phyloP scores from a whole-genome alignment of 345 rosid species.

The Hibiscus syriacus region DNA sequence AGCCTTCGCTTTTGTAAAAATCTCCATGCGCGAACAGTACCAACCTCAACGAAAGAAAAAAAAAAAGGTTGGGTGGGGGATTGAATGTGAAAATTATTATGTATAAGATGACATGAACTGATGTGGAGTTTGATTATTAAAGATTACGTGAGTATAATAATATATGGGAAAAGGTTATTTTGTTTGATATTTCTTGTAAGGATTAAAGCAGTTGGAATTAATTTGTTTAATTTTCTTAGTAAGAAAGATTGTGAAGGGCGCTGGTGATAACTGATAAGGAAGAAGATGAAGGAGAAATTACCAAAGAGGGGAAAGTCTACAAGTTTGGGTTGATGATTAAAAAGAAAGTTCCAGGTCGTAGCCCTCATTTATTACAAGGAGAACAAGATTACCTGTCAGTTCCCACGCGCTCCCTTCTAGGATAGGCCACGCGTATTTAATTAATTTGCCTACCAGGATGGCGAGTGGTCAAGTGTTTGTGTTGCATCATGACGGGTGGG shows the following conservation, averaged over 20 bases:
- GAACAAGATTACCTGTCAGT: neutral
- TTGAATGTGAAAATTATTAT: neutral
- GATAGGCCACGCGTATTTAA: neutral
- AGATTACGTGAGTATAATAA: neutral
- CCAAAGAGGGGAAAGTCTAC: neutral
- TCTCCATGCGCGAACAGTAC: slow-evolving; percentile 42
- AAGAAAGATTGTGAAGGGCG: neutral
- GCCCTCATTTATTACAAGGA: neutral
- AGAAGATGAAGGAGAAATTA: neutral
- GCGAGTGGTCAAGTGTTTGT: neutral
- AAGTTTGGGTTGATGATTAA: neutral
- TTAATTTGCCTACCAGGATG: neutral
- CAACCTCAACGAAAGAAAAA: neutral
- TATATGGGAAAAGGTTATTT: slow-evolving; percentile 14
- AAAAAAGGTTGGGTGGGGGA: neutral
- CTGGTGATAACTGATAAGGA: neutral
- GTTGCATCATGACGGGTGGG: neutral
- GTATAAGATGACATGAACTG: no score
- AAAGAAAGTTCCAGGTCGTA: neutral
- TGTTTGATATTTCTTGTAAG: slow-evolving; percentile 23
- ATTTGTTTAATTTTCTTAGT: neutral
- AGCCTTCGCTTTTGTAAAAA: slow-evolving; percentile 49
- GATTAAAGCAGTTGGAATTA: neutral
- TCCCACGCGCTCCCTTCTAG: neutral
- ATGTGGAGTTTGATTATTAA: neutral